Percentiles rank a stretch among this genome's conserved stretches.
Evolutionary conservation across 768 basidiomycete genomes (phyloP).

Genomic region (Amanita rimosa): DNA sequence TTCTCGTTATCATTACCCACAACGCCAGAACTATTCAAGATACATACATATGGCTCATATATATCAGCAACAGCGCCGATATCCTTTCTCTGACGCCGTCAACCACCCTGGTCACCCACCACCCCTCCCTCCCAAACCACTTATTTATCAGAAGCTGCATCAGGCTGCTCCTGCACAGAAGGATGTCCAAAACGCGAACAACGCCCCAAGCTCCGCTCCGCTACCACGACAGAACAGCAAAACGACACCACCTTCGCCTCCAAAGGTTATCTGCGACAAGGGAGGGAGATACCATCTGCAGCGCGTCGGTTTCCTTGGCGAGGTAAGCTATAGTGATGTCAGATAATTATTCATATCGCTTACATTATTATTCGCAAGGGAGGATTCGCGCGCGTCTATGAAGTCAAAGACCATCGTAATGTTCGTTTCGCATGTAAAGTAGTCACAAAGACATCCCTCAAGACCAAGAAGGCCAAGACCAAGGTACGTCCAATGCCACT

Average conservation of each 20-base stretch:
- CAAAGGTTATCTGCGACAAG: conserved; percentile 63
- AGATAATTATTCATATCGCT: conserved; percentile 15
- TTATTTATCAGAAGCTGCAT: conserved; percentile 6
- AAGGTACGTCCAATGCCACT: conserved; percentile 42
- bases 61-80: conserved; percentile 3
- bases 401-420: conserved; percentile 68
- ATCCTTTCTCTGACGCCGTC: conserved; percentile 21
- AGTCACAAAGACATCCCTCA: conserved; percentile 83
- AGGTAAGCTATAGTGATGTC: conserved; percentile 35
- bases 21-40: conserved; percentile 9
- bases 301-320: conserved; percentile 79
- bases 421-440: conserved; percentile 81
- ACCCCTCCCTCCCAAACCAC: conserved; percentile 1
- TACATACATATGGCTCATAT: conserved; percentile 3
- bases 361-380: conserved; percentile 28
- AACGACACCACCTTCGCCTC: conserved; percentile 72
- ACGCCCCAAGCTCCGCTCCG: conserved; percentile 46
- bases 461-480: conserved; percentile 94
- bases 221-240: conserved; percentile 76
- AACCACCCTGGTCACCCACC: conserved; percentile 15
- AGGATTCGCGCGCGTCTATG: conserved; percentile 94
- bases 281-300: conserved; percentile 43
- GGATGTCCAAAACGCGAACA: conserved; percentile 24
- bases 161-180: conserved; percentile 14
- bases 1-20: conserved; percentile 1